Base-by-base conservation (phyloP, 306 rosid genomes). In the Trifolium dubium region DNA sequence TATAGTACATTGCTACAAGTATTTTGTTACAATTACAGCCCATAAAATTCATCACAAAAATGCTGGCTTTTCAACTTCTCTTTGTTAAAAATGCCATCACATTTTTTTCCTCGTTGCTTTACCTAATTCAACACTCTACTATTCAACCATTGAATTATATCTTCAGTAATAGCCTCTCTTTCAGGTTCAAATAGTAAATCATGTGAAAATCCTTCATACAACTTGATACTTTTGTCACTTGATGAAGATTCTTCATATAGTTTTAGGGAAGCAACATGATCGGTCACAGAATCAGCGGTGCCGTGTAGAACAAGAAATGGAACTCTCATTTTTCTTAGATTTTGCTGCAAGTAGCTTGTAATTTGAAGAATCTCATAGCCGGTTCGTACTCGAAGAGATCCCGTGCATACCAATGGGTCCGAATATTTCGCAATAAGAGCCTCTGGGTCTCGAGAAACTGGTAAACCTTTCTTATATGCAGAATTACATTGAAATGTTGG, bases 281-380 rank as follows among this genome's bases (percentile, higher is more conserved):
- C 97, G 7, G 97, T 92, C 14, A 94, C 89, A 12, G 88, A 84
- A 70, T 94, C 99, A 11, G 83, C 92, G 17, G 87, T 86, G 61
- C 99, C 99, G 23, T 94, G 99, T 34, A 94, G 92, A 73, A 94
- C 95, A 7, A 89, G 53, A 62, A 94, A 94, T n/a, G 97, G 99
- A 58, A 86, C 88, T 75, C 64, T 79, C 55, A 94, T 0, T 72
- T 83, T 92, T 64, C 75, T 77, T 14, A 88, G 76, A 46, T 92
- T 94, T 73, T 80, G 90, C 82, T 94, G 95, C 88, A 94, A 81
- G 83, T 18, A 82, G 64, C 83, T 80, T 34, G 99, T 62, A 17
- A 86, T 84, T 63, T 76, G 85, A 30, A 94, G 88, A 80, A 94
- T 88, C 77, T 94, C 97, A 28, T 92, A 86, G 54, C 97, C 99